Evolutionary conservation across 768 basidiomycete species (phyloP), one percentile per base, ranked within the genome.

Genomic region (Calocera viscosa): DNA sequence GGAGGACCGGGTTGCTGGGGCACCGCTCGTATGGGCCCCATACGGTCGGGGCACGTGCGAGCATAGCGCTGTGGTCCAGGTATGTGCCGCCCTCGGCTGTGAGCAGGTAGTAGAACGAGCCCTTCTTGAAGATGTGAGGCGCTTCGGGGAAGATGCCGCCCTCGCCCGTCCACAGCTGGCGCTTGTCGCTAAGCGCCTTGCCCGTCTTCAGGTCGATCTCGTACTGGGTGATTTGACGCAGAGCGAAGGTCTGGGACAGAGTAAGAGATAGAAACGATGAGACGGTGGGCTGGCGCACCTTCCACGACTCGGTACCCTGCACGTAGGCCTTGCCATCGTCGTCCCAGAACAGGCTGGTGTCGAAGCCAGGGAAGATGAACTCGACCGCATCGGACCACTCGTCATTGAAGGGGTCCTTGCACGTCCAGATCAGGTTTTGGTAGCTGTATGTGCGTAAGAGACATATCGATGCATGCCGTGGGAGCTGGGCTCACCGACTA

Each of bases 41-140:
- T 47, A 73, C 74, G 67, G 63, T 60, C n/a, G 67, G 72, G n/a
- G 73, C 74, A 19, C 77, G 74, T 19, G 73, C 75, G 43, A 77
- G 74, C 47, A 73, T 65, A 49, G 69, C 69, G n/a, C 68, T 68
- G 49, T 71, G 67, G 41, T 65, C 49, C 47, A n/a, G 64, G 47
- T 72, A 67, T 26, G 73, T 74, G 8, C 71, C 72, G 71, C 77
- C 78, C 68, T 77, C 77, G 1, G 78, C 78, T 7, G 75, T 73
- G 68, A 77, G 67, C 11, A 79, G 73, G 71, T 79, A 79, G 66
- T 77, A 78, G 28, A 11, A 63, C 0, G 66, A 71, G 40, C 73
- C 72, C 49, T 67, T 68, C 35, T 70, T 67, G 68, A 69, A 72
- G 65, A 75, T 68, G 49, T 75, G 74, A 3, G 73, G 70, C 12